Evolutionary conservation across 177 flowering plant genomes (phyloP).

Genomic region (Telopea speciosissima): DNA sequence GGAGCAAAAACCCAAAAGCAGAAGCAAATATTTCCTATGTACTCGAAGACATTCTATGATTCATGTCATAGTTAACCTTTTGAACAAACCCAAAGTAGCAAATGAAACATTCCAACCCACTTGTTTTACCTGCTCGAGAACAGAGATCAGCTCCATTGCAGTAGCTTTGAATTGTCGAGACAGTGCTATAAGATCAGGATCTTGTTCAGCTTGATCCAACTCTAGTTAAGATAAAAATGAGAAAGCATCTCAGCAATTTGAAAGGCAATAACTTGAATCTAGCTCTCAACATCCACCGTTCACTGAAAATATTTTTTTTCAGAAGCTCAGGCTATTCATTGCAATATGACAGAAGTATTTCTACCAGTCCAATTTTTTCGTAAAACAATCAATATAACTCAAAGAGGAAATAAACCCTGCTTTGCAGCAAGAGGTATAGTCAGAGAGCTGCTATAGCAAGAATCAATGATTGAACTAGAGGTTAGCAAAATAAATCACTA

Average conservation of each 20-base stretch:
- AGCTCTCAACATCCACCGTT: slow-evolving; percentile 10
- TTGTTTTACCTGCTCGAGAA: slow-evolving; percentile 85
- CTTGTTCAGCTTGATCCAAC: slow-evolving; percentile 94
- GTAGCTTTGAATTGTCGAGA: slow-evolving; percentile 92
- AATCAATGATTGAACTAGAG: no score
- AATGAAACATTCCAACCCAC: not conserved
- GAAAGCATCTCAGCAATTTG: slow-evolving; percentile 26
- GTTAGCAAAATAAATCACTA: no score
- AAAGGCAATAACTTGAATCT: slow-evolving; percentile 6
- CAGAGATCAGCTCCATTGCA: slow-evolving; percentile 94
- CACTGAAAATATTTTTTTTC: slow-evolving; percentile 6
- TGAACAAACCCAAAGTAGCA: not conserved
- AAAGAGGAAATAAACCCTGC: no score
- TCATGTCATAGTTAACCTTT: not conserved
- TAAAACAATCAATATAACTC: no score
- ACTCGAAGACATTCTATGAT: not conserved
- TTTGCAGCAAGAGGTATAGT: no score
- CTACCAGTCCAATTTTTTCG: no score
- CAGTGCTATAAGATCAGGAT: slow-evolving; percentile 72
- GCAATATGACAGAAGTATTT: no score
- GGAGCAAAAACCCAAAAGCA: not conserved
- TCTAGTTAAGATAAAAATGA: slow-evolving; percentile 38
- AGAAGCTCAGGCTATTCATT: not conserved
- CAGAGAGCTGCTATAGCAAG: no score
- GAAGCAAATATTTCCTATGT: not conserved